A percentile compares a stretch with the other conserved stretches of the same genome.
Conservation (phyloP, 1,284 basidiomycete genomes). For the Tilletia caries region DNA sequence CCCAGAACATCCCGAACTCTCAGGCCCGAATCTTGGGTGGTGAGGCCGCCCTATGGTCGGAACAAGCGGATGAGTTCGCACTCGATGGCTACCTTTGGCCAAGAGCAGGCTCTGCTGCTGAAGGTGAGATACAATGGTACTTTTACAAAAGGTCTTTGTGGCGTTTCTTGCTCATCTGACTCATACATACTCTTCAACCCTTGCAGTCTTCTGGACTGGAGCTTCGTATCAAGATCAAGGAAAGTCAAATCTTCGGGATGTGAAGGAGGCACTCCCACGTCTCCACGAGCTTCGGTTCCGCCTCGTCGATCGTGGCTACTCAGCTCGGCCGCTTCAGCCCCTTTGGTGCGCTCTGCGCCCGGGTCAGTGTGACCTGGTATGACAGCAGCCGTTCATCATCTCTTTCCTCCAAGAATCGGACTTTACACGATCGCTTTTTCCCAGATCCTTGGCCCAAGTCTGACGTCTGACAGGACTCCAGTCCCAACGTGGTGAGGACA, state of each 20-base stretch:
- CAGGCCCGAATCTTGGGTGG: slow-evolving; percentile 66
- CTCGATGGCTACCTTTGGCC: slow-evolving; percentile 73
- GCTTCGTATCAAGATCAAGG: slow-evolving; percentile 49
- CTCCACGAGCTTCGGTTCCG: slow-evolving; percentile 69
- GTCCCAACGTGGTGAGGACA: no score
- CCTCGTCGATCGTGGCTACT: slow-evolving; percentile 67
- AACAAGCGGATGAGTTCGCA: slow-evolving; percentile 69
- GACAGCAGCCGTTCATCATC: no score
- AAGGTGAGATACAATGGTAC: slow-evolving; percentile 55
- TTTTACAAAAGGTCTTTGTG: no score
- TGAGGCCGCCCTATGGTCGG: slow-evolving; percentile 70
- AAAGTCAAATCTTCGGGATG: slow-evolving; percentile 56
- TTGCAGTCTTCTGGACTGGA: slow-evolving; percentile 70
- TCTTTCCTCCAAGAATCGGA: slow-evolving; percentile 4
- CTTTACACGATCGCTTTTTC: no score
- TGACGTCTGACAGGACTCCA: no score
- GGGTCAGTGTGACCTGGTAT: slow-evolving; percentile 52
- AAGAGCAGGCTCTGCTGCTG: slow-evolving; percentile 71
- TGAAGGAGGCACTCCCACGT: slow-evolving; percentile 66
- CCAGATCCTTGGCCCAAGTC: no score
- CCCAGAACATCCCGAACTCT: slow-evolving; percentile 53
- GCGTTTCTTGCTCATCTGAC: neutral
- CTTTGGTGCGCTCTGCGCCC: slow-evolving; percentile 76
- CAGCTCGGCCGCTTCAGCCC: slow-evolving; percentile 70
- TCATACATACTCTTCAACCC: neutral